Evolutionary conservation across 2,329 filamentous ascomycete species (phyloP).

Genomic region (Didymella lethalis): DNA sequence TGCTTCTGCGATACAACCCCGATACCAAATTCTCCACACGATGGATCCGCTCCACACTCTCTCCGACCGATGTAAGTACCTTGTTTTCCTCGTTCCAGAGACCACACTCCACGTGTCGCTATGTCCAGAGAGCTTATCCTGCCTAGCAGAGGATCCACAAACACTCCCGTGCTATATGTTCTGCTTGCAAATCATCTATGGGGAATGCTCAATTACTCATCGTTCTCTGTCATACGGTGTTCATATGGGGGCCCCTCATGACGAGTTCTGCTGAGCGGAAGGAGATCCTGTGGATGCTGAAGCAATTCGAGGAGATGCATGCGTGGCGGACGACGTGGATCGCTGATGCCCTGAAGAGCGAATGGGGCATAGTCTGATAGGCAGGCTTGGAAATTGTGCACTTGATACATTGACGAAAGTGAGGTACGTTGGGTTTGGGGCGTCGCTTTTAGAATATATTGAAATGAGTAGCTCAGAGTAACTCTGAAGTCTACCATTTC

Average conservation of each 20-base stretch:
- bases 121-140: not conserved
- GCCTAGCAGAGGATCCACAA: constrained; percentile 28
- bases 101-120: not conserved
- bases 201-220: constrained; percentile 33
- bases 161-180: constrained; percentile 38
- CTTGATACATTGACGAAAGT: too few relatives aligned
- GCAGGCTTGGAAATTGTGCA: too few relatives aligned
- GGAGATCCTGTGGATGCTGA: constrained; percentile 33
- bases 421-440: too few relatives aligned
- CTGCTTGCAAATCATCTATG: constrained; percentile 35
- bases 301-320: constrained; percentile 32
- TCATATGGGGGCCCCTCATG: constrained; percentile 39
- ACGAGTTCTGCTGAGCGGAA: constrained; percentile 25
- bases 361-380: constrained; percentile 29
- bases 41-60: constrained; percentile 15
- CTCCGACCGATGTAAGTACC: constrained; percentile 8
- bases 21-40: constrained; percentile 36
- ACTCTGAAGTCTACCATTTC: too few relatives aligned
- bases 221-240: constrained; percentile 36
- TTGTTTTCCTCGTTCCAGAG: not conserved
- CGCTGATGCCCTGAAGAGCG: constrained; percentile 33
- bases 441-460: too few relatives aligned
- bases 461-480: too few relatives aligned
- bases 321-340: constrained; percentile 45
- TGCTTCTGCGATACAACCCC: constrained; percentile 41